A percentile compares a stretch with the other conserved stretches of the same genome.
Evolutionary conservation across 345 rosid genomes (phyloP).

Genomic region (Microthlaspi erraticum): DNA sequence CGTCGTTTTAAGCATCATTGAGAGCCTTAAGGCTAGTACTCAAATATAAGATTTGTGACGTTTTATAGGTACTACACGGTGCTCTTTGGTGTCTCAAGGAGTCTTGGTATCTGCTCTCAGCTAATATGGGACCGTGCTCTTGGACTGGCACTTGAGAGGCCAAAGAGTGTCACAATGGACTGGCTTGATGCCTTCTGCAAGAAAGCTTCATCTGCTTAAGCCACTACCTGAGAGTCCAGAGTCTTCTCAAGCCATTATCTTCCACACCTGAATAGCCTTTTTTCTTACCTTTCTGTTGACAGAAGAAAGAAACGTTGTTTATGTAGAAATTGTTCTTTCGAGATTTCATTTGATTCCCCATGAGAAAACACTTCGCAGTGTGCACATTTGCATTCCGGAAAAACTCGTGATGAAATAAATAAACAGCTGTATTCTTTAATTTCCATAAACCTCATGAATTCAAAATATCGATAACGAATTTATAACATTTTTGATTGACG

Average conservation of each 20-base stretch:
- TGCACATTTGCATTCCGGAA: constrained; percentile 29
- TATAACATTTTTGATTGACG: background rate
- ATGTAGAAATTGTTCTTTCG: constrained; percentile 21
- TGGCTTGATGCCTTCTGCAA: constrained; percentile 85
- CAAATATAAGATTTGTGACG: background rate
- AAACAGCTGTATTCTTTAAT: constrained; percentile 18
- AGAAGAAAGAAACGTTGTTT: constrained; percentile 39
- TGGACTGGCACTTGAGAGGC: constrained; percentile 94
- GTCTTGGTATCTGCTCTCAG: constrained; percentile 98
- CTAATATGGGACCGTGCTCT: constrained; percentile 97
- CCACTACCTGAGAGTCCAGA: background rate
- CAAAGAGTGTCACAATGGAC: constrained; percentile 95
- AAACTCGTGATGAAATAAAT: constrained; percentile 34
- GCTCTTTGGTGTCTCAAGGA: constrained; percentile 98
- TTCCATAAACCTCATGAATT: background rate
- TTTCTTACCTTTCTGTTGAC: background rate
- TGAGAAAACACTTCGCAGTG: constrained; percentile 31
- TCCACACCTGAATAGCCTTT: constrained; percentile 32
- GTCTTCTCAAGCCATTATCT: constrained; percentile 13
- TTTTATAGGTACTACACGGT: constrained; percentile 79
- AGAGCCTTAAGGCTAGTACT: background rate
- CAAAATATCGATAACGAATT: constrained; percentile 4
- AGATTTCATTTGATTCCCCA: background rate
- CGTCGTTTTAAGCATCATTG: background rate
- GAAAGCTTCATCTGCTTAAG: constrained; percentile 54